Conservation (phyloP, 2,329 filamentous ascomycete genomes). For the Sclerotiophoma versabilis region DNA sequence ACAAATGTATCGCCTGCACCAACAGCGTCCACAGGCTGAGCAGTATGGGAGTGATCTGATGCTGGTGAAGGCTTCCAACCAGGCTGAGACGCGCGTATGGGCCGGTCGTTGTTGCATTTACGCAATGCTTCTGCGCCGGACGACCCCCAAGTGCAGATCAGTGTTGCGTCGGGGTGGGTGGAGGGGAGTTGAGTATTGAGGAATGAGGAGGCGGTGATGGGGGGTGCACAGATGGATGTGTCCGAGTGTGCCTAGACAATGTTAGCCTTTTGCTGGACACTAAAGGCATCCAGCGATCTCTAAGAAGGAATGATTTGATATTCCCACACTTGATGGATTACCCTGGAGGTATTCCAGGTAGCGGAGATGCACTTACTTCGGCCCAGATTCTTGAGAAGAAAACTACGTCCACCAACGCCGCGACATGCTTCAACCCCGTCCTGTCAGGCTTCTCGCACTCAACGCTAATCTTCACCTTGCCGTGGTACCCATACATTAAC, state of each 20-base stretch:
- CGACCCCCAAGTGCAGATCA: constrained; percentile 68
- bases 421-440: constrained; percentile 65
- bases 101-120: constrained; percentile 24
- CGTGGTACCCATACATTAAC: constrained; percentile 33
- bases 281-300: no score
- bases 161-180: constrained; percentile 52
- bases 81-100: constrained; percentile 19
- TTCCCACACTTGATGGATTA: no score
- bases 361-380: constrained; percentile 53
- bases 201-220: constrained; percentile 16
- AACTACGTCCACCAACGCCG: constrained; percentile 70
- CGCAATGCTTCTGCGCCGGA: constrained; percentile 60
- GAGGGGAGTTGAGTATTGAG: constrained; percentile 42
- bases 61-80: constrained; percentile 14
- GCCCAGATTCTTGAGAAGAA: constrained; percentile 78
- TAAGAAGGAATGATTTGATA: no score
- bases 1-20: constrained; percentile 80
- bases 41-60: background rate
- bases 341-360: background rate
- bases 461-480: constrained; percentile 66
- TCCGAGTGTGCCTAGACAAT: background rate
- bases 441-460: constrained; percentile 76
- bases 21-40: constrained; percentile 64
- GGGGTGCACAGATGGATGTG: background rate
- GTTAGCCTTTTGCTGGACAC: no score